Percentiles rank a stretch among this genome's conserved stretches.
Evolutionary conservation across 1,284 basidiomycete genomes (phyloP).

Genomic region (Ceratobasidium sp.): DNA sequence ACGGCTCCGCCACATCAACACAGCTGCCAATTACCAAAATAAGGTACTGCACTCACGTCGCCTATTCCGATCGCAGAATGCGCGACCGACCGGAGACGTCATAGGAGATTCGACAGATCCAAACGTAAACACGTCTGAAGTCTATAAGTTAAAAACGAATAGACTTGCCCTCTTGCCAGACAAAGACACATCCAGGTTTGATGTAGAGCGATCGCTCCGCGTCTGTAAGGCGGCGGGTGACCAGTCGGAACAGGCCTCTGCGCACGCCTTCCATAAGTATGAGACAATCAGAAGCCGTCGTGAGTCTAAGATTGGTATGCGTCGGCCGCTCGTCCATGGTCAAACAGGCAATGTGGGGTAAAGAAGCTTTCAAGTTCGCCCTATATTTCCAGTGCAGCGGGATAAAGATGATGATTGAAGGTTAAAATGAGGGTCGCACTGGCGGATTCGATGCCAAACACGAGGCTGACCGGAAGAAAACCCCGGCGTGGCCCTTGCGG

Average conservation of each 20-base stretch:
- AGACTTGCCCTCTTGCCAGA: constrained; percentile 40
- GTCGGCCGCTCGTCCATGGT: constrained; percentile 41
- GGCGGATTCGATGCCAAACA: constrained; percentile 1
- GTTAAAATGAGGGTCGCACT: constrained; percentile 19
- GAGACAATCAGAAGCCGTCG: constrained; percentile 40
- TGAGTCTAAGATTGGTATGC: constrained; percentile 37
- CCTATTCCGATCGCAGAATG: constrained; percentile 20
- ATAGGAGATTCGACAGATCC: constrained; percentile 3
- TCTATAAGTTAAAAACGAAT: neutral
- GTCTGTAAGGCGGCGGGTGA: constrained; percentile 40
- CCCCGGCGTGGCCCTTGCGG: constrained; percentile 10
- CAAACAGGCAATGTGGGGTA: constrained; percentile 41
- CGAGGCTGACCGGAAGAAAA: constrained; percentile 4
- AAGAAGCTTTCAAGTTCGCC: constrained; percentile 38
- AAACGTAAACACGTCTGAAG: constrained; percentile 6
- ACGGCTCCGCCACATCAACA: constrained; percentile 38
- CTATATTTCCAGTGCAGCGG: constrained; percentile 32
- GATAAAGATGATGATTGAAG: constrained; percentile 8
- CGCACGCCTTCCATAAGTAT: constrained; percentile 39
- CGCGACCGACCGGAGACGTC: constrained; percentile 3
- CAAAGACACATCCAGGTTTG: constrained; percentile 38
- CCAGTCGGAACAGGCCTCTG: constrained; percentile 28
- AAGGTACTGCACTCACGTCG: constrained; percentile 38
- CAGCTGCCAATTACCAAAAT: constrained; percentile 37
- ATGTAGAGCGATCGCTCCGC: constrained; percentile 39